Evolutionary conservation across 2,329 filamentous ascomycete genomes (phyloP).

Genomic region (Xylariaceae sp.): DNA sequence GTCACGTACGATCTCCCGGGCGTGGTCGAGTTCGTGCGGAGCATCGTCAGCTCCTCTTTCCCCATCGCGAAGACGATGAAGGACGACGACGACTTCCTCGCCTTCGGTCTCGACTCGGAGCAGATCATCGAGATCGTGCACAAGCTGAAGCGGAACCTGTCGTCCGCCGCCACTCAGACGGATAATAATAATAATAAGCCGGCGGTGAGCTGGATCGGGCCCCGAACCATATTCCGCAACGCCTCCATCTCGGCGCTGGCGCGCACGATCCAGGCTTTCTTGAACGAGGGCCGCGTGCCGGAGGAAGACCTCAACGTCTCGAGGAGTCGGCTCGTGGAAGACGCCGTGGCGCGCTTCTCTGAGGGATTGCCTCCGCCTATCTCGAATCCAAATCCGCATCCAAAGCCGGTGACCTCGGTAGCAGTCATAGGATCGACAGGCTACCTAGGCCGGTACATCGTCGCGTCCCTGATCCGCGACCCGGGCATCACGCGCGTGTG

Average conservation of each 20-base stretch:
- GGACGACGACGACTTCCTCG: slow-evolving; percentile 3
- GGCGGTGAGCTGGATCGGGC: slow-evolving; percentile 12
- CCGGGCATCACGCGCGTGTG: slow-evolving; percentile 10
- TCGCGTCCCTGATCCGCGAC: slow-evolving; percentile 8
- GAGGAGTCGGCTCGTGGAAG: slow-evolving; percentile 1
- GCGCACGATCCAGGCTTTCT: slow-evolving; percentile 6
- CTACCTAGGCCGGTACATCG: slow-evolving; percentile 11
- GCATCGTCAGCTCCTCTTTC: neutral
- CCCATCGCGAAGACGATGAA: neutral
- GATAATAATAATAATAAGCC: too few species aligned
- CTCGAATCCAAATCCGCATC: neutral
- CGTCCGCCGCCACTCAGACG: neutral
- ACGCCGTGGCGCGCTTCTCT: slow-evolving; percentile 4
- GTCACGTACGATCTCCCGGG: neutral
- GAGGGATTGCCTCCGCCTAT: slow-evolving; percentile 3
- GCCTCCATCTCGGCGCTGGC: slow-evolving; percentile 11
- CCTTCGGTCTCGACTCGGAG: neutral
- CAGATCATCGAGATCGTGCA: slow-evolving; percentile 3
- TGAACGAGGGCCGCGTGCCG: slow-evolving; percentile 9
- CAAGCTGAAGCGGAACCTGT: slow-evolving; percentile 1
- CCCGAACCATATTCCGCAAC: slow-evolving; percentile 15
- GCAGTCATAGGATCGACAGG: slow-evolving; percentile 18
- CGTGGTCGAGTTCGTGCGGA: neutral
- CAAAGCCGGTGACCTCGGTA: neutral
- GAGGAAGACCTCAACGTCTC: slow-evolving; percentile 2